Evolutionary conservation across 768 basidiomycete species (phyloP).

Genomic region (Clathrus columnatus): DNA sequence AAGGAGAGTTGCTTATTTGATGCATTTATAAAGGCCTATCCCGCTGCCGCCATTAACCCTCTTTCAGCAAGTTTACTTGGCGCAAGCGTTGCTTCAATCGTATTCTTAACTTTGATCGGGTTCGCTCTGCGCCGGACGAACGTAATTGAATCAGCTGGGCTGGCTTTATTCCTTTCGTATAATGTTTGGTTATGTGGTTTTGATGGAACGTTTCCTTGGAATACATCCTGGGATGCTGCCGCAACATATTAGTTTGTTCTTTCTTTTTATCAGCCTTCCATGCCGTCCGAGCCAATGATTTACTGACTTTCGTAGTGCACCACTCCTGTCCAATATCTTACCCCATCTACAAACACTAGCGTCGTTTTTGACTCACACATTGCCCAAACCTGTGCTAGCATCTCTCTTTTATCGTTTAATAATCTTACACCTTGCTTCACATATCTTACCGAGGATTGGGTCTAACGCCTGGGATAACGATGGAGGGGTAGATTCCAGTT

Average conservation of each 20-base stretch:
- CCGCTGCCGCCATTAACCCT: conserved; percentile 73
- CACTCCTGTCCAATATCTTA: conserved; percentile 68
- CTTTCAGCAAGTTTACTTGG: conserved; percentile 86
- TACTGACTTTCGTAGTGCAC: conserved; percentile 50
- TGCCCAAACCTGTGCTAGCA: conserved; percentile 77
- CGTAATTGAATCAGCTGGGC: conserved; percentile 82
- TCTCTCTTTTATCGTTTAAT: conserved; percentile 73
- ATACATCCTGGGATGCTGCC: conserved; percentile 24
- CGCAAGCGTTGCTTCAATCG: conserved; percentile 75
- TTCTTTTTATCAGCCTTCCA: background rate
- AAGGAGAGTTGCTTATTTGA: no score
- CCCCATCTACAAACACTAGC: conserved; percentile 72
- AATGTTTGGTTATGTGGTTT: conserved; percentile 87
- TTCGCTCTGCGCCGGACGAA: conserved; percentile 84
- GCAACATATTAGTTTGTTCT: conserved; percentile 66
- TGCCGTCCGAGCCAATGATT: no score
- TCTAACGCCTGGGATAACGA: conserved; percentile 71
- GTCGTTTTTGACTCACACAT: conserved; percentile 76
- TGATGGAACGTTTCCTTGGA: conserved; percentile 62
- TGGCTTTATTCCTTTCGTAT: conserved; percentile 83
- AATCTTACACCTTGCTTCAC: conserved; percentile 73
- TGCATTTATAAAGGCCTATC: conserved; percentile 54
- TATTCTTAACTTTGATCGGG: conserved; percentile 88
- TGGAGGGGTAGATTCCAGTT: conserved; percentile 50
- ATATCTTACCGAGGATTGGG: conserved; percentile 78